These are phyloP conservation scores for Leccinum longicurvipes DNA, from an alignment of 768 basidiomycete genomes.

Conservation along the genomic window DNA sequence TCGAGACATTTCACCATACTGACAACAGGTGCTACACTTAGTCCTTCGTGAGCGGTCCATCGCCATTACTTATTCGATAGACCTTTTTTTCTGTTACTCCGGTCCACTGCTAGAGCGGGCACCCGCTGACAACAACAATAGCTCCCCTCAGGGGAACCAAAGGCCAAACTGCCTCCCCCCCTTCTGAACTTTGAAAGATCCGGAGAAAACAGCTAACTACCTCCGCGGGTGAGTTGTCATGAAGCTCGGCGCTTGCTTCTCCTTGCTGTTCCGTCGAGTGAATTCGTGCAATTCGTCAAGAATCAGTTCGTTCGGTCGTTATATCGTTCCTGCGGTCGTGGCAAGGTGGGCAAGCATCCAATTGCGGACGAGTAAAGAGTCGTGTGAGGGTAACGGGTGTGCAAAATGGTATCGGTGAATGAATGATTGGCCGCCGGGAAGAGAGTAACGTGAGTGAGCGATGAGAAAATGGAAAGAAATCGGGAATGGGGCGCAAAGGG, in stretches of 20 bases:
- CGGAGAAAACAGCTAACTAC: conserved; percentile 13
- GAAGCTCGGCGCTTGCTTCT: conserved; percentile 17
- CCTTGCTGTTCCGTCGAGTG: conserved; percentile 30
- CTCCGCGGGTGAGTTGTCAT: conserved; percentile 18
- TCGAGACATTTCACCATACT: conserved; percentile 18
- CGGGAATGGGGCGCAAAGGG: conserved; percentile 19
- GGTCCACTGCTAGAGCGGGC: conserved; percentile 32
- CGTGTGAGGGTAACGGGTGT: conserved; percentile 17
- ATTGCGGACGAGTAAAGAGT: conserved; percentile 8
- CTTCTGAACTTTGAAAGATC: no score
- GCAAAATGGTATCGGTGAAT: conserved; percentile 22
- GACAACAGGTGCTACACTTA: conserved; percentile 21
- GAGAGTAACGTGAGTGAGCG: conserved; percentile 20
- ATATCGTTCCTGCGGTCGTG: conserved; percentile 32
- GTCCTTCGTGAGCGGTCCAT: conserved; percentile 30
- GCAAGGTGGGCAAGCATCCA: conserved; percentile 25
- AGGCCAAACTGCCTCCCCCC: conserved; percentile 4
- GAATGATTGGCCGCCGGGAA: conserved; percentile 25
- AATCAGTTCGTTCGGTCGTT: conserved; percentile 34
- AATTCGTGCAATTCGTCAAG: conserved; percentile 36
- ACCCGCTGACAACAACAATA: conserved; percentile 24
- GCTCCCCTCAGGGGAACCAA: conserved; percentile 24
- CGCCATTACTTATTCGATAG: conserved; percentile 20
- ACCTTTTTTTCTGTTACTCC: conserved; percentile 24
- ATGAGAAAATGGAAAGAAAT: conserved; percentile 16